Evolutionary conservation across 192 early-diverging fungal genomes (phyloP).

Genomic region (Polychytrium aggregatum): DNA sequence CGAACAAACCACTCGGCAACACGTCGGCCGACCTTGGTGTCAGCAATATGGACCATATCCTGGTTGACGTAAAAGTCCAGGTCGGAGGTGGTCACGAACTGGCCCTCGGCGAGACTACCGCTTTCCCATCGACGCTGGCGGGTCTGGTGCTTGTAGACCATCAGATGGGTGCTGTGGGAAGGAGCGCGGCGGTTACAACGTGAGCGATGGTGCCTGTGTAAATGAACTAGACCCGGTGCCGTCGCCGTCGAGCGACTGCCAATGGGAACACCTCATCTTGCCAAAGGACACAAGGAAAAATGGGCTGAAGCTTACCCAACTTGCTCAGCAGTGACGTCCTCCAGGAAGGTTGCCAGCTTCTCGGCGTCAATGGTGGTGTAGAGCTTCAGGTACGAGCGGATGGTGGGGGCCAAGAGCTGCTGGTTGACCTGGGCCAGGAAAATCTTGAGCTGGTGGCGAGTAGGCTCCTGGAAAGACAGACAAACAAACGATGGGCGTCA

Average conservation of each 20-base stretch:
- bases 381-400: conserved; percentile 89
- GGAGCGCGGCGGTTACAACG: no score
- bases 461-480: conserved; percentile 37
- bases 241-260: no score
- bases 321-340: no score
- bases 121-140: conserved; percentile 74
- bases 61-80: conserved; percentile 67
- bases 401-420: conserved; percentile 73
- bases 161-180: conserved; percentile 70
- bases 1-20: conserved; percentile 95
- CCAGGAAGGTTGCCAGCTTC: conserved; percentile 79
- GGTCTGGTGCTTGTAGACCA: conserved; percentile 90
- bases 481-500: neutral
- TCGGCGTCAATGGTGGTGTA: conserved; percentile 87
- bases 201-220: no score
- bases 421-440: conserved; percentile 79
- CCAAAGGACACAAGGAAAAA: no score
- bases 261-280: no score
- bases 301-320: no score
- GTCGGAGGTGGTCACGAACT: conserved; percentile 69
- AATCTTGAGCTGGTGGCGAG: conserved; percentile 70
- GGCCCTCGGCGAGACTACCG: conserved; percentile 77
- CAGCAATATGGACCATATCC: conserved; percentile 91
- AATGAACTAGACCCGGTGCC: no score
- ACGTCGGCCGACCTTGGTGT: conserved; percentile 83